Base-by-base conservation (phyloP, 192 early-diverging fungal genomes). In the Coemansia sp. region DNA sequence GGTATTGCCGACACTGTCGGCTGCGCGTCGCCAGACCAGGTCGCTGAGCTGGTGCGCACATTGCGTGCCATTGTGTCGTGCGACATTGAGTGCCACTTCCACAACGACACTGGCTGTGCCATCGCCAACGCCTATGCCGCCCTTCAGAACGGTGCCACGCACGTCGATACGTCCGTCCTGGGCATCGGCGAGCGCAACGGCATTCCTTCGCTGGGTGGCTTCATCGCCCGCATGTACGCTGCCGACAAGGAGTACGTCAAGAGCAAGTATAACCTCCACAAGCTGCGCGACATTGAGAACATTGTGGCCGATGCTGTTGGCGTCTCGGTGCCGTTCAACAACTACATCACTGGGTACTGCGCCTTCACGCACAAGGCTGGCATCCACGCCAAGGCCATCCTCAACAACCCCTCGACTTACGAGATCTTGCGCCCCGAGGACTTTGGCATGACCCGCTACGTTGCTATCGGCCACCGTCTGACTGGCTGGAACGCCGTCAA, bases 401-500 rank as follows among this genome's bases (percentile, higher is more conserved):
- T 99, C 62, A 99, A 99, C 87, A 98, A 99, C 88, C 97, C 97
- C 28, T 91, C 89, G 55, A 99, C 96, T 6, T 99, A 99, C 76
- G 97, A 99, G 85, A 98, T 99, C 74, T 85, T 99, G 69, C 93
- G 94, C 84, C 97, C 96, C 63, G 93, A 98, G 80, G 96, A 97
- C 84, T 99, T 98, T 88, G 95, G 96, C 62, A 98, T 99, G 96
- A 97, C 94, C 3, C 91, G 96, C 38, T 97, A 97, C 75, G 96
- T 97, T 57, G 93, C 91, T 33, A 99, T 99, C 71, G 96, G 96
- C 52, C 97, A 97, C 78, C 92, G 96, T 60, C 84, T 99, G 50
- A 99, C 97, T 2, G 96, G 97, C 17, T 99, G 97, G 96, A 98
- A 99, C 82, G 96, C 97, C 43, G 97, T 99, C 86, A 98, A 98